Evolutionary conservation across 345 rosid genomes (phyloP).

Genomic region (Euclidium syriacum): DNA sequence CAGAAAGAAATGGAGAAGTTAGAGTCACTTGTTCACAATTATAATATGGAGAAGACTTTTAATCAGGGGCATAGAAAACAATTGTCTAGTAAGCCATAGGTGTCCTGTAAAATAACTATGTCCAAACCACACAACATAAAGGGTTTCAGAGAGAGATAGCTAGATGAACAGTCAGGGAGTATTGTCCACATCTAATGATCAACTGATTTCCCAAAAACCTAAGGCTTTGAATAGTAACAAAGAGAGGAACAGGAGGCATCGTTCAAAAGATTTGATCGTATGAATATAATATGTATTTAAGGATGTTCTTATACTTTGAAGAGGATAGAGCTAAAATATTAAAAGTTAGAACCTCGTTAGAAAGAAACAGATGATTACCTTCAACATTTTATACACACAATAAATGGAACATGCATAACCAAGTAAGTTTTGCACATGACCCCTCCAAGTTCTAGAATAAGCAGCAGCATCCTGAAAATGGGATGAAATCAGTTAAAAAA

Average conservation of each 20-base stretch:
- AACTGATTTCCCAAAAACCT: background rate
- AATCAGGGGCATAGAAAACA: background rate
- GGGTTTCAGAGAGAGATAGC: background rate
- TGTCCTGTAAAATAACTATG: background rate
- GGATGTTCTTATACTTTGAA: background rate
- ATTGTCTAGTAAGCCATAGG: background rate
- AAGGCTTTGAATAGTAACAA: background rate
- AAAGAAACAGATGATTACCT: slow-evolving; percentile 43
- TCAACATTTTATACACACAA: slow-evolving; percentile 95
- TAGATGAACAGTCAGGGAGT: background rate
- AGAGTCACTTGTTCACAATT: background rate
- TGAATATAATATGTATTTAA: background rate
- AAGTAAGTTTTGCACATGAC: slow-evolving; percentile 93
- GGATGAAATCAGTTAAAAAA: background rate
- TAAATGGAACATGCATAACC: slow-evolving; percentile 93
- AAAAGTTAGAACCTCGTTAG: background rate
- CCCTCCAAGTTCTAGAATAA: slow-evolving; percentile 91
- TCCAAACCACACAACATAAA: background rate
- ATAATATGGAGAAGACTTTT: background rate
- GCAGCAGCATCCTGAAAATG: slow-evolving; percentile 83
- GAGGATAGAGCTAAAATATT: background rate
- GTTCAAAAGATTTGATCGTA: background rate
- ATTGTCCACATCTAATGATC: background rate
- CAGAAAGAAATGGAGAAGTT: background rate
- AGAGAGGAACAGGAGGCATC: background rate